Evolutionary conservation across 2,329 filamentous ascomycete genomes (phyloP), one percentile per base, ranked within the genome.

Genomic region (Orbilia javanica): DNA sequence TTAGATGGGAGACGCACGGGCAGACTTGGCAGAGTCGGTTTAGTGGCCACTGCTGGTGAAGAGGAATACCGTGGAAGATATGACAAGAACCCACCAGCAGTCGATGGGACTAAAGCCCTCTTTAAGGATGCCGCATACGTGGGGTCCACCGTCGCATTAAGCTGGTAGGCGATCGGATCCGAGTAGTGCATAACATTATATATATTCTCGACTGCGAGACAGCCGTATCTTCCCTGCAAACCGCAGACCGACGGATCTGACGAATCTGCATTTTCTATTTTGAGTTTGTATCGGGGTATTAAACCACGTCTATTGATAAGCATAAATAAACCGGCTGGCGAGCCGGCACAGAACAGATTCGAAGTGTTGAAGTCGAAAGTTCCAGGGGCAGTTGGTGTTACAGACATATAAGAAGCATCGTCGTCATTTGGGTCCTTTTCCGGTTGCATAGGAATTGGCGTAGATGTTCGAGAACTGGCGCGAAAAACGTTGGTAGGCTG

Each of bases 121-220:
- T 91, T 94, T 52, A 99, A 87, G 63, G 90, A 90, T 6, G 90
- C 87, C 0, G 94, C 91, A 81, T 97, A 97, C 22, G 88, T 87
- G 3, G 90, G 89, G 83, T 99, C 96, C 48, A 98, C 90, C 2
- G 94, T 91, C 22, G 94, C 93, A 82, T 97, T 99, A 73, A 98
- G 89, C 15, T 95, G 88, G 83, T 97, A 98, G 0, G 94, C 93
- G 71, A 99, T 96, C 1, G 96, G 74, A 79, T 92, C 90, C 77
- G 90, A 91, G 36, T 89, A 88, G 80, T 91, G 90, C 83, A 98
- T 89, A 79, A 99, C 89, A 82, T 99, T 99, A 86, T 98, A 99
- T 71, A 99, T 88, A 83, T 98, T 99, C 85, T 98, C 93, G 0
- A 98, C 92, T 0, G 95, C 93, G 29, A 98, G 86, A 83, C 96